Conservation (phyloP, 768 basidiomycete species). For the Sarcodon sp. region DNA sequence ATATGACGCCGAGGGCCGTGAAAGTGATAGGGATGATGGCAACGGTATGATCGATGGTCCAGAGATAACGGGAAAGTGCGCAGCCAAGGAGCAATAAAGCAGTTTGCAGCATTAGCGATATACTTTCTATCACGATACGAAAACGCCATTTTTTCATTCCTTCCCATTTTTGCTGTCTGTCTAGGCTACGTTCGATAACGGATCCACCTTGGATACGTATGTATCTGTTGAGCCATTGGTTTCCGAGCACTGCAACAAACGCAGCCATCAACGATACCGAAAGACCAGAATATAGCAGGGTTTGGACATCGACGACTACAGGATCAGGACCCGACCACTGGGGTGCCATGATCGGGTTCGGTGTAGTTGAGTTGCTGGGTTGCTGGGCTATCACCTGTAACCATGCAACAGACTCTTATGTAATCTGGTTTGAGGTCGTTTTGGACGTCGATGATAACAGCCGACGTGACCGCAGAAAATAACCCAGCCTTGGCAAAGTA, state of each 20-base stretch:
- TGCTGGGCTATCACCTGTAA: too few species aligned
- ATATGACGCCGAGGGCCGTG: not conserved
- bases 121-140: slow-evolving; percentile 3
- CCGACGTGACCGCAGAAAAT: not conserved
- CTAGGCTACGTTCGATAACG: slow-evolving; percentile 6
- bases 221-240: slow-evolving; percentile 6
- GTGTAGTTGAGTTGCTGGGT: too few species aligned
- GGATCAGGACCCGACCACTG: slow-evolving; percentile 5
- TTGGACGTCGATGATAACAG: not conserved
- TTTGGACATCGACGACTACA: slow-evolving; percentile 5
- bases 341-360: too few species aligned
- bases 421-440: not conserved
- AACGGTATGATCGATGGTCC: slow-evolving; percentile 3
- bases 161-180: slow-evolving; percentile 7
- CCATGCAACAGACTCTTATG: not conserved
- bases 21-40: slow-evolving; percentile 4
- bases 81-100: slow-evolving; percentile 8
- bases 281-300: slow-evolving; percentile 8
- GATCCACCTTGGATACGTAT: not conserved
- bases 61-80: slow-evolving; percentile 4
- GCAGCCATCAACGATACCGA: slow-evolving; percentile 6
- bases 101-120: slow-evolving; percentile 7
- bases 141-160: slow-evolving; percentile 9
- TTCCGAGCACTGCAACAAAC: slow-evolving; percentile 9
- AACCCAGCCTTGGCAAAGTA: not conserved